phyloP scores from a whole-genome alignment of 2,329 filamentous ascomycete genomes.

The Ceratocystis alfenasii region DNA sequence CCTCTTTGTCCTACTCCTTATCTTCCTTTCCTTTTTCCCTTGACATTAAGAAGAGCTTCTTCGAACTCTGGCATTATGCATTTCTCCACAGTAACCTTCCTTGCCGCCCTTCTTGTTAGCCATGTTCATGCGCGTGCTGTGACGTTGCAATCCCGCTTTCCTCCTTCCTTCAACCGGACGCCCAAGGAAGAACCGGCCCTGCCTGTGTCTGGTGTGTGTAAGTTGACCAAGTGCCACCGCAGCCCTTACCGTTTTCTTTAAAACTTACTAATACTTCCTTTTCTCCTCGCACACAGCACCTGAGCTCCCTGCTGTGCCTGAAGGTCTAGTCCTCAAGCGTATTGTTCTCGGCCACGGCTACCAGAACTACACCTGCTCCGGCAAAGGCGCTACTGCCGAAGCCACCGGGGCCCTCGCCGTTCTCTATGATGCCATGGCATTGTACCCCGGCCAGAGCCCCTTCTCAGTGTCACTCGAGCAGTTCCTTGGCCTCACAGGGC shows the following conservation, averaged over 20 bases:
- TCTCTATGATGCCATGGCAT: constrained; percentile 44
- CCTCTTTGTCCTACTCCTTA: background rate
- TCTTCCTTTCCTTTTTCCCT: background rate
- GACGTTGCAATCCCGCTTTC: background rate
- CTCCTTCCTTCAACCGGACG: background rate
- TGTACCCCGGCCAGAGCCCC: constrained; percentile 38
- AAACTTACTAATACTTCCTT: constrained; percentile 18
- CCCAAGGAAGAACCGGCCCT: background rate
- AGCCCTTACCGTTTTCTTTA: background rate
- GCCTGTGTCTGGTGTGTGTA: constrained; percentile 13
- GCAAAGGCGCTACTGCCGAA: constrained; percentile 4
- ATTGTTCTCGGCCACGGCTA: constrained; percentile 52
- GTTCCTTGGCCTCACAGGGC: constrained; percentile 30
- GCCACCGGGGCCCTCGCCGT: constrained; percentile 41
- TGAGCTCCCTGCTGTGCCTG: constrained; percentile 36
- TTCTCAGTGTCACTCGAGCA: constrained; percentile 30
- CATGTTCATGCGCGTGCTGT: background rate
- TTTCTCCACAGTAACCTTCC: background rate
- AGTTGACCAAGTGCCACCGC: background rate
- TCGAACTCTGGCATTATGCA: background rate
- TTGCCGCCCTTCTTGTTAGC: background rate
- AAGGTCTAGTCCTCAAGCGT: constrained; percentile 36
- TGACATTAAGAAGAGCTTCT: no score
- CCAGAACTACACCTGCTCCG: constrained; percentile 45
- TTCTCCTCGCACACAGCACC: constrained; percentile 6